Percentiles rank a stretch among this genome's conserved stretches.
Evolutionary conservation across 495 filamentous ascomycete genomes (phyloP).

Genomic region (Talaromyces stipitatus): DNA sequence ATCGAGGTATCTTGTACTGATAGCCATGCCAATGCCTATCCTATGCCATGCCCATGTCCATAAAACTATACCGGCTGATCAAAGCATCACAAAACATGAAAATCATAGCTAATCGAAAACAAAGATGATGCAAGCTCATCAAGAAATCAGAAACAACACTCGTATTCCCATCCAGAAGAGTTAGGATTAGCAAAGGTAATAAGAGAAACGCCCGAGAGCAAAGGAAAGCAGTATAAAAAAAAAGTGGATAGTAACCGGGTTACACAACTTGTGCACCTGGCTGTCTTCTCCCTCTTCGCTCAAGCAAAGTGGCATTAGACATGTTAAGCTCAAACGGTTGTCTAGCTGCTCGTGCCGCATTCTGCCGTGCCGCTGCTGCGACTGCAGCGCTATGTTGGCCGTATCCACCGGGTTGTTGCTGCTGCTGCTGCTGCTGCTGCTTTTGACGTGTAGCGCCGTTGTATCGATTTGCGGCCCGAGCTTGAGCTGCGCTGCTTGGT

Average conservation of each 20-base stretch:
- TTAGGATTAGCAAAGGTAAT: not conserved
- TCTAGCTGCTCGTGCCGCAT: constrained; percentile 57
- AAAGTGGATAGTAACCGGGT: not conserved
- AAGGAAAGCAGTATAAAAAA: not conserved
- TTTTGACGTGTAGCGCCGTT: constrained; percentile 31
- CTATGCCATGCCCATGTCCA: not conserved
- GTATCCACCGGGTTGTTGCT: constrained; percentile 60
- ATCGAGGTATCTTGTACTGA: constrained; percentile 1
- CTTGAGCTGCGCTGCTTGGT: constrained; percentile 47
- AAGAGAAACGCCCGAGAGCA: not conserved
- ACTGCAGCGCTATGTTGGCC: constrained; percentile 74
- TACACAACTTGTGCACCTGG: constrained; percentile 25
- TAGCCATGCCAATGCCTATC: not conserved
- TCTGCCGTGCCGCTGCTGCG: constrained; percentile 70
- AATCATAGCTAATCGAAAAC: not conserved
- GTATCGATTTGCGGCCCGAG: constrained; percentile 43
- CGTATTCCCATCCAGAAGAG: not conserved
- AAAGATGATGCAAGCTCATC: not conserved
- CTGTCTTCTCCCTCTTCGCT: constrained; percentile 52
- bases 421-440: constrained; percentile 43
- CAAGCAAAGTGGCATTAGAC: constrained; percentile 80
- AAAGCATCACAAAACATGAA: not conserved
- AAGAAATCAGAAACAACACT: not conserved
- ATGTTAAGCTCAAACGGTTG: constrained; percentile 82
- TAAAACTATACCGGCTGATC: no score